Evolutionary conservation across 371 early-diverging fungal genomes (phyloP).

Genomic region (Polyrhizophydium stewartii): DNA sequence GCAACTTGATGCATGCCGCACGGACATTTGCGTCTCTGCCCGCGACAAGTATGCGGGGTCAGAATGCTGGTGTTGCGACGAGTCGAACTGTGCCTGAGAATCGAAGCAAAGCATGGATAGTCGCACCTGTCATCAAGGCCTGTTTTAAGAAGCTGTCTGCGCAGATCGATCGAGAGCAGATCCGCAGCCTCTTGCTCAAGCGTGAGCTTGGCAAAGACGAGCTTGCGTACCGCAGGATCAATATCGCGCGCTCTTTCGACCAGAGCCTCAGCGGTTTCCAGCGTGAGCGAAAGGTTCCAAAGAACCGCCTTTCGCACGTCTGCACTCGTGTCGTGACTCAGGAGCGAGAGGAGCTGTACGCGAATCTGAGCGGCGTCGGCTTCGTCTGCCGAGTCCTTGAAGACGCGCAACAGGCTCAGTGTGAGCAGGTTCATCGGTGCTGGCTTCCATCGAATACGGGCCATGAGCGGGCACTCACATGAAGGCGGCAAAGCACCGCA

Average conservation of each 20-base stretch:
- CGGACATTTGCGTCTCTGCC: not conserved
- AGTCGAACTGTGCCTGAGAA: no score
- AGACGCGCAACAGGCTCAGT: no score
- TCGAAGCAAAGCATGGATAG: no score
- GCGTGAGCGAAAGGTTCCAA: conserved; percentile 63
- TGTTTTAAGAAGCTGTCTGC: not conserved
- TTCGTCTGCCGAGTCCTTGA: conserved; percentile 50
- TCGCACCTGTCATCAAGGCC: not conserved
- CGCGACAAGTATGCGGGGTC: no score
- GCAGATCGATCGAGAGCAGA: not conserved
- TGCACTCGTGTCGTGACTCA: conserved; percentile 63
- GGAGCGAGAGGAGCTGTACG: conserved; percentile 54
- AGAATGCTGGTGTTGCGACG: no score
- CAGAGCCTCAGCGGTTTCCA: conserved; percentile 61
- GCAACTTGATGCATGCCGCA: not conserved
- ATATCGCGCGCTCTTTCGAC: conserved; percentile 75
- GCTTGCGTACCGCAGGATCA: conserved; percentile 59
- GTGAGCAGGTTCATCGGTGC: conserved; percentile 14
- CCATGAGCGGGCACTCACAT: conserved; percentile 15
- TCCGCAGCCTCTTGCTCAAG: not conserved
- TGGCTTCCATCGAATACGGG: not conserved
- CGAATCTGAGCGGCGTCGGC: conserved; percentile 59
- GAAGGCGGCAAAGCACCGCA: conserved; percentile 72
- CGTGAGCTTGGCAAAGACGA: conserved; percentile 5
- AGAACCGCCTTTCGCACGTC: conserved; percentile 84